Evolutionary conservation across 2,329 filamentous ascomycete genomes (phyloP).

Genomic region (Cladophialophora yegresii): DNA sequence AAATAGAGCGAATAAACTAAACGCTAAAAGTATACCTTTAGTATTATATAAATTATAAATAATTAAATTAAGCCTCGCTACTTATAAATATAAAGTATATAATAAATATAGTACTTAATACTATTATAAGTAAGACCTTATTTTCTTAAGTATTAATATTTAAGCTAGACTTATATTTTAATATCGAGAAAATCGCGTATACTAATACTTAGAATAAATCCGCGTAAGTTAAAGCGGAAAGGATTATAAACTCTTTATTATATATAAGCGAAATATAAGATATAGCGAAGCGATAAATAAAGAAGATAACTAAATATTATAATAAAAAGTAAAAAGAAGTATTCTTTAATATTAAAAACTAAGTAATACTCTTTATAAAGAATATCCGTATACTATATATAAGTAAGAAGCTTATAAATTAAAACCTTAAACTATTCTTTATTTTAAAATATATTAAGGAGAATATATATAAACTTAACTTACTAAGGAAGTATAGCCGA

Average conservation of each 20-base stretch:
- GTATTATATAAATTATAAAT: not conserved
- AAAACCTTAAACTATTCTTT: not conserved
- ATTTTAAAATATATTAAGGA: too few relatives aligned
- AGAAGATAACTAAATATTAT: not conserved
- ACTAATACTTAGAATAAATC: slow-evolving; percentile 8
- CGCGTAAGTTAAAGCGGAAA: not conserved
- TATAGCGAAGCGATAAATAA: too few relatives aligned
- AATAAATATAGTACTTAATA: not conserved
- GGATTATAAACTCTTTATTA: not conserved
- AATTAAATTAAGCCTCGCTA: not conserved
- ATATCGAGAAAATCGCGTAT: too few relatives aligned
- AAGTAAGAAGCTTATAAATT: too few relatives aligned
- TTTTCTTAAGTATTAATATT: too few relatives aligned
- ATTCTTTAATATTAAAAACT: not conserved
- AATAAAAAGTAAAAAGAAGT: not conserved
- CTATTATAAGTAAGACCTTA: too few relatives aligned
- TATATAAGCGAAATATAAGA: too few relatives aligned
- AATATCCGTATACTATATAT: too few relatives aligned
- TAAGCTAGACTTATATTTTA: too few relatives aligned
- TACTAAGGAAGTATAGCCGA: slow-evolving; percentile 20
- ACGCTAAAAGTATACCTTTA: not conserved
- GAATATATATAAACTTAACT: slow-evolving; percentile 19
- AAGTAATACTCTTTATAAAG: not conserved
- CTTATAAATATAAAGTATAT: not conserved
- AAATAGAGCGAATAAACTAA: slow-evolving; percentile 2